These are phyloP conservation scores for Begonia masoniana DNA, from an alignment of 306 rosid species.

Conservation along the genomic window DNA sequence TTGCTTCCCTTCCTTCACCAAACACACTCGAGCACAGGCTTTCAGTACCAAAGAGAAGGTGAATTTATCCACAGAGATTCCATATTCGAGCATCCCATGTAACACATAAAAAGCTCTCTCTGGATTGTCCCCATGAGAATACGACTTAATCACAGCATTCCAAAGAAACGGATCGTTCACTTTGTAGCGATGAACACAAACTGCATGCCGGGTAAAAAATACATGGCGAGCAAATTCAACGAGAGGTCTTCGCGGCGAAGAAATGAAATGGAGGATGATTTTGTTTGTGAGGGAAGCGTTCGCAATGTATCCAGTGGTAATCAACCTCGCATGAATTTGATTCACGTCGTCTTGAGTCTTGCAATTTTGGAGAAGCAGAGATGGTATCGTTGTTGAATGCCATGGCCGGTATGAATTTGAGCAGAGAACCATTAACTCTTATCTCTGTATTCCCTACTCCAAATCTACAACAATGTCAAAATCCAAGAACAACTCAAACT, in stretches of 20 bases:
- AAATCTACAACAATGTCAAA: not conserved
- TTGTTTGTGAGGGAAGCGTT: constrained; percentile 25
- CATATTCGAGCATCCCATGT: constrained; percentile 50
- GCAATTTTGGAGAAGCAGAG: constrained; percentile 45
- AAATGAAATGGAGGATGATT: constrained; percentile 42
- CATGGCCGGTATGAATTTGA: constrained; percentile 44
- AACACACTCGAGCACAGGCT: constrained; percentile 54
- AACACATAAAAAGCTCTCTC: constrained; percentile 30
- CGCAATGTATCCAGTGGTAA: constrained; percentile 40
- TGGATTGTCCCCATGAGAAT: constrained; percentile 63
- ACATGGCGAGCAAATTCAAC: constrained; percentile 50
- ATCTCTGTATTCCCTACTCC: not conserved
- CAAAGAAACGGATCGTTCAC: constrained; percentile 60
- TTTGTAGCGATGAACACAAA: constrained; percentile 4
- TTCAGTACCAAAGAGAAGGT: constrained; percentile 52
- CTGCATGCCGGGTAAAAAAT: constrained; percentile 46
- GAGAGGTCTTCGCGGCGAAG: constrained; percentile 48
- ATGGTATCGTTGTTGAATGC: constrained; percentile 30
- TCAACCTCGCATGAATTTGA: constrained; percentile 46
- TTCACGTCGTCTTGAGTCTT: constrained; percentile 32
- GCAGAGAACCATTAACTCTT: constrained; percentile 34
- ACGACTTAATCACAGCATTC: constrained; percentile 60
- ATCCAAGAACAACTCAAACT: not conserved
- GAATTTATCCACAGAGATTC: constrained; percentile 44
- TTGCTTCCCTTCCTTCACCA: constrained; percentile 50